Conservation (phyloP, 108 stramenopile genomes). For the Phaeodactylum tricornutum region DNA sequence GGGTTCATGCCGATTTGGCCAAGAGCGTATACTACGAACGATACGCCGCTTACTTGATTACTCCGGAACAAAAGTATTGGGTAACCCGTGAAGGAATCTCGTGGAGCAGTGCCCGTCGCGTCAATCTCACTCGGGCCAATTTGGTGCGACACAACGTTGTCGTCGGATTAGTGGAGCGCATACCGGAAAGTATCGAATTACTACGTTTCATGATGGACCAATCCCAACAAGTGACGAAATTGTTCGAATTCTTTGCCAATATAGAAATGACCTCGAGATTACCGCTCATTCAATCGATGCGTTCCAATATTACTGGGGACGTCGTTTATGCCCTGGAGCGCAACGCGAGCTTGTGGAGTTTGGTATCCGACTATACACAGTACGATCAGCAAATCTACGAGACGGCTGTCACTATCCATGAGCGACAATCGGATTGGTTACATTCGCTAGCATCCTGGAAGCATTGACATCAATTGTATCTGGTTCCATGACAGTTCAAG, state of each 20-base stretch:
- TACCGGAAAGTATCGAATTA: constrained; percentile 3
- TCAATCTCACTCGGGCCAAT: constrained; percentile 1
- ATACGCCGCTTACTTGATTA: constrained; percentile 5
- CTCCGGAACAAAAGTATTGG: constrained; percentile 14
- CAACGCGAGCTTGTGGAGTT: background rate
- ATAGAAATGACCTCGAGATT: background rate
- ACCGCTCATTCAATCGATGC: background rate
- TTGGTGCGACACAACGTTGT: constrained; percentile 4
- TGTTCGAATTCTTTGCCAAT: constrained; percentile 3
- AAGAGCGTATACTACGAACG: too few relatives aligned
- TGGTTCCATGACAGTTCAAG: too few relatives aligned
- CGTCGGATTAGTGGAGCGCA: constrained; percentile 9
- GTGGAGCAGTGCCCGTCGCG: background rate
- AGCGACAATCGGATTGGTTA: too few relatives aligned
- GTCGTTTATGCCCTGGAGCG: background rate
- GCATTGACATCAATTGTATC: too few relatives aligned
- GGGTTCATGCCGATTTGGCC: too few relatives aligned
- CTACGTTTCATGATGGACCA: constrained; percentile 7
- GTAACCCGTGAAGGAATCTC: background rate
- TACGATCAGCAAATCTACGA: constrained; percentile 1
- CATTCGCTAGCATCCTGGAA: too few relatives aligned
- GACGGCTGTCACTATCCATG: background rate
- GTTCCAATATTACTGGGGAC: background rate
- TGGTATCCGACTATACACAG: background rate
- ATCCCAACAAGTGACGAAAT: background rate